A percentile compares a stretch with the other conserved stretches of the same genome.
These are phyloP conservation scores for Proliferodiscus dingleyae DNA, from an alignment of 2,329 filamentous ascomycete species.

Conservation along the genomic window DNA sequence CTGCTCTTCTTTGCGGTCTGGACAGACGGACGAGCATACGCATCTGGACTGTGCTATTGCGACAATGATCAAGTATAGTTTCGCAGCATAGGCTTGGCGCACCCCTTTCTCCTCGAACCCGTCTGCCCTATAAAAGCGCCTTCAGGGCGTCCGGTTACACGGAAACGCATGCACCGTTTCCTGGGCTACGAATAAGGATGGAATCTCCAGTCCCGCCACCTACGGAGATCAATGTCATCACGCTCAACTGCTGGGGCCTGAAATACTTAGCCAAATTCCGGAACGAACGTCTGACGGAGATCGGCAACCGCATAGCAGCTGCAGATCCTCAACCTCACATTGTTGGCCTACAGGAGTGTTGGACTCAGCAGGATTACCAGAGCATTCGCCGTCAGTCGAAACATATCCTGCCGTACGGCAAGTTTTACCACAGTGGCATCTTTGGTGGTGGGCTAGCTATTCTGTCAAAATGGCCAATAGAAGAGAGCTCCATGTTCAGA, in stretches of 20 bases:
- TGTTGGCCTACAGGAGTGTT: conserved; percentile 93
- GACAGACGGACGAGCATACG: not conserved
- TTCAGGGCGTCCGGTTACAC: not conserved
- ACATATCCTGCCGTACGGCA: conserved; percentile 76
- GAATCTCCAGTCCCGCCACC: conserved; percentile 33
- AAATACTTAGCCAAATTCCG: conserved; percentile 79
- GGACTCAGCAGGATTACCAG: conserved; percentile 79
- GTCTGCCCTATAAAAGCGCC: not conserved
- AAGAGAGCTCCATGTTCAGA: conserved; percentile 76
- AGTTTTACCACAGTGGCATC: conserved; percentile 86
- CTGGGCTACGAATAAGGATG: conserved; percentile 21
- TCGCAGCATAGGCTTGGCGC: conserved; percentile 9
- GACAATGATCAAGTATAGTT: conserved; percentile 10
- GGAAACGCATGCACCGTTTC: not conserved
- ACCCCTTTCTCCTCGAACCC: conserved; percentile 7
- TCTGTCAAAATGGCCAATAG: conserved; percentile 86
- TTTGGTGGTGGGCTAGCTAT: conserved; percentile 89
- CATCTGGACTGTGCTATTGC: conserved; percentile 4
- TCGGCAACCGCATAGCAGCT: conserved; percentile 71
- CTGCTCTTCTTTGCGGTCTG: not conserved
- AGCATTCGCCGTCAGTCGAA: conserved; percentile 69
- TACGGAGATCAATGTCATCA: conserved; percentile 69
- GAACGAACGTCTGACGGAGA: conserved; percentile 72
- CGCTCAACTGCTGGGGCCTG: conserved; percentile 95
- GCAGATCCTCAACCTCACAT: conserved; percentile 70